phyloP scores from a whole-genome alignment of 2,329 filamentous ascomycete genomes.

The Triangularia verruculosa region DNA sequence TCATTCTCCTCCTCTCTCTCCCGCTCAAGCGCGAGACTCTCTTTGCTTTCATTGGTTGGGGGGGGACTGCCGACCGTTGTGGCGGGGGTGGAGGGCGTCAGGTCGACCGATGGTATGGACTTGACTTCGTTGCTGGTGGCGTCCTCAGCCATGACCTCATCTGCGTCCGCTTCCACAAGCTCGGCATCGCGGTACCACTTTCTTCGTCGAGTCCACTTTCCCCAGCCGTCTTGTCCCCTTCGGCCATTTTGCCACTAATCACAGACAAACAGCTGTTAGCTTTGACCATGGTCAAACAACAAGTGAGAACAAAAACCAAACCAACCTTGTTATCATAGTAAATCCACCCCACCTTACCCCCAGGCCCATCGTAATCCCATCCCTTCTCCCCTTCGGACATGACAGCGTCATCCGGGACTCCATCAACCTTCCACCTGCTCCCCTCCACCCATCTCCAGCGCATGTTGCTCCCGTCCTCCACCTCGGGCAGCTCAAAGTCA shows the following conservation, averaged over 20 bases:
- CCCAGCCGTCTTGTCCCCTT: constrained; percentile 85
- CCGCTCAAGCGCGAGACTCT: neutral
- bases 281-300: neutral
- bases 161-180: constrained; percentile 68
- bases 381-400: constrained; percentile 34
- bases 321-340: constrained; percentile 94
- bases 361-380: constrained; percentile 54
- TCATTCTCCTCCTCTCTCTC: constrained; percentile 36
- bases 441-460: constrained; percentile 76
- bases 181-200: constrained; percentile 98
- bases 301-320: neutral
- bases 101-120: constrained; percentile 2
- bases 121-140: neutral
- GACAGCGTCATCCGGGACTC: constrained; percentile 54
- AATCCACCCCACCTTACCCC: constrained; percentile 79
- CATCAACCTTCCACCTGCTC: constrained; percentile 84
- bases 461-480: constrained; percentile 57
- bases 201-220: constrained; percentile 83
- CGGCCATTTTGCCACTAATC: constrained; percentile 85
- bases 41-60: neutral
- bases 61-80: neutral
- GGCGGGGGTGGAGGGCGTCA: neutral
- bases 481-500: constrained; percentile 60
- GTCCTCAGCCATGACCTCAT: constrained; percentile 37
- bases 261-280: constrained; percentile 12